A percentile compares a stretch with the other conserved stretches of the same genome.
Conservation (phyloP, 106 monocot species). For the Dendrobium nobile region DNA sequence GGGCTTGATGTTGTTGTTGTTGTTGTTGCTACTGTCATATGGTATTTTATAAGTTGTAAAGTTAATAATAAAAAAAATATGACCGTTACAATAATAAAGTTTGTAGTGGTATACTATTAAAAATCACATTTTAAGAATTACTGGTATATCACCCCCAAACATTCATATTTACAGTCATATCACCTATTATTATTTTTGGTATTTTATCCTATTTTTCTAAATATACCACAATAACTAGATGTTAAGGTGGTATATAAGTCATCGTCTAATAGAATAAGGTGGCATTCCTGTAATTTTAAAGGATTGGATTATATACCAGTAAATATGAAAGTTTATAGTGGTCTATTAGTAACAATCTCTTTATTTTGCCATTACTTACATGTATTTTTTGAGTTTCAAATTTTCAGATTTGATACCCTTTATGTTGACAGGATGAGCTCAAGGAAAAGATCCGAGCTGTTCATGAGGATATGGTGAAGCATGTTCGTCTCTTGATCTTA, state of each 20-base stretch:
- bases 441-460: slow-evolving; percentile 38
- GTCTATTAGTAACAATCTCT: background rate
- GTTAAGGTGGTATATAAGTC: background rate
- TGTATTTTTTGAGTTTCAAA: background rate
- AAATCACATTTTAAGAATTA: too few relatives aligned
- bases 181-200: background rate
- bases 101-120: too few relatives aligned
- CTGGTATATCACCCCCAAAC: too few relatives aligned
- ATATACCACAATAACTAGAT: background rate
- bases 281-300: background rate
- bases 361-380: background rate
- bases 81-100: too few relatives aligned
- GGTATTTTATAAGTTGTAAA: background rate
- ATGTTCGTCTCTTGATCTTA: slow-evolving; percentile 39
- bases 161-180: too few relatives aligned
- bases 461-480: slow-evolving; percentile 52
- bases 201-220: background rate
- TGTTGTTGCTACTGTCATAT: background rate
- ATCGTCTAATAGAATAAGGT: background rate
- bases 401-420: background rate
- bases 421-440: slow-evolving; percentile 54
- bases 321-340: background rate
- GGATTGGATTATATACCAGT: background rate
- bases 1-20: too few relatives aligned
- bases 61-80: background rate